Percentiles rank a stretch among this genome's conserved stretches.
phyloP scores from a whole-genome alignment of 345 rosid genomes.

The Citrus inodora region DNA sequence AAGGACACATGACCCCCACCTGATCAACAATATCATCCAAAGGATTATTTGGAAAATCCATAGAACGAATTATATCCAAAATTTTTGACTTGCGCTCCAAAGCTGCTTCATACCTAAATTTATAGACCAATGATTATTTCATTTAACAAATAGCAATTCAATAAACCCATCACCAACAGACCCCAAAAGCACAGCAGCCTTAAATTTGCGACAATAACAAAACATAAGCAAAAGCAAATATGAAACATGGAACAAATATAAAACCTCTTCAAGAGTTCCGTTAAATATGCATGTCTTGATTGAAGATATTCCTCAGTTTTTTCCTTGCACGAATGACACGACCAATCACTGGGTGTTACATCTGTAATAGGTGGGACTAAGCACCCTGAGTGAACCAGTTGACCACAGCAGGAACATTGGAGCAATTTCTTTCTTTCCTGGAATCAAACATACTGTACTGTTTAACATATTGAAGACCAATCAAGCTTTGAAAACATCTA shows the following conservation, averaged over 20 bases:
- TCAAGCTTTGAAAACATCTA: conserved; percentile 9
- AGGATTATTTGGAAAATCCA: conserved; percentile 97
- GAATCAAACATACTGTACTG: conserved; percentile 20
- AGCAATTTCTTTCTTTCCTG: conserved; percentile 95
- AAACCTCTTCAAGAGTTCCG: conserved; percentile 74
- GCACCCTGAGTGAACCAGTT: conserved; percentile 84
- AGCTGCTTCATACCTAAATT: conserved; percentile 80
- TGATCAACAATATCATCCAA: conserved; percentile 96
- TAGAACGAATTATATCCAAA: conserved; percentile 77
- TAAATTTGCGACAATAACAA: neutral
- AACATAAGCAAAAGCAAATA: neutral
- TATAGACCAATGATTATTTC: conserved; percentile 4
- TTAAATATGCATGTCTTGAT: conserved; percentile 60
- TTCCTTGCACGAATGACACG: conserved; percentile 92
- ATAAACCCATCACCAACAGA: conserved; percentile 5
- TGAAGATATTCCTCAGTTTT: conserved; percentile 92
- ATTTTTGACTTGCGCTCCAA: conserved; percentile 80
- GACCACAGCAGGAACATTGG: conserved; percentile 89
- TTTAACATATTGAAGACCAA: conserved; percentile 8
- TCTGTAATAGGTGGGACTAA: conserved; percentile 82
- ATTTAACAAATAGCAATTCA: conserved; percentile 3
- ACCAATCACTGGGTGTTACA: conserved; percentile 70
- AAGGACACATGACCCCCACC: conserved; percentile 35
- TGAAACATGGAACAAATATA: conserved; percentile 13
- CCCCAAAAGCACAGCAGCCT: neutral